Base-by-base conservation (phyloP, 805 yeast genomes). In the Kazachstania bromeliacearum region DNA sequence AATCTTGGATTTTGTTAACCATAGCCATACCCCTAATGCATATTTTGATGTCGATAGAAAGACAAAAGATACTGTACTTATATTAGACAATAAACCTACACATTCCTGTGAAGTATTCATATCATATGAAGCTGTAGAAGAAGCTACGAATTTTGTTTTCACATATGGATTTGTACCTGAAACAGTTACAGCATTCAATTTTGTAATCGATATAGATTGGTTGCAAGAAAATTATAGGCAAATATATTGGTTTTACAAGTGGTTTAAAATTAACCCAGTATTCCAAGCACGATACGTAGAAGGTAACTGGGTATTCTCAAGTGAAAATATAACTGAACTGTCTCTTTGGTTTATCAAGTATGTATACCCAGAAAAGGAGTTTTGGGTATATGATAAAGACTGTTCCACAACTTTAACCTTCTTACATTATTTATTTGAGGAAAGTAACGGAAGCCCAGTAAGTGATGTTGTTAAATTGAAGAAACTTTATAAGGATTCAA, bases 1-100 rank as follows among this genome's bases (percentile, higher is more conserved):
- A 1, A 41, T 77, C 1, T 46, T 80, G 21, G 89, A 80, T 53
- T 80, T 73, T 63, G 81, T 71, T 5, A 80, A 80, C 51, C 89
- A 80, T 50, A 57, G 61, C 29, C 55, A 51, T 15, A 27, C 46
- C 19, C 59, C 62, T 31, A 77, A 76, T 53, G 72, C 81, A 0
- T 67, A 62, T 44, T 80, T 78, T 55, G 89, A 77, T 47, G 62
- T 73, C n/a, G 80, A 75, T 51, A 55, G 65, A 6, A 22, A 32
- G 0, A 65, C 57, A 4, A 48, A 59, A 4, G 78, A 73, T 34
- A 57, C 74, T 4, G 21, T 75, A 0, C 54, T 76, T 31, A 53
- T 56, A 9, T 42, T 60, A 7, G 60, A 57, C 16, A 16, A 36
- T 38, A 42, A 7, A 24, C 28, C 21, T 3, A 7, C 15, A 25